These are phyloP conservation scores for Symmetrospora coprosmae DNA, from an alignment of 768 basidiomycete genomes.

Conservation along the genomic window DNA sequence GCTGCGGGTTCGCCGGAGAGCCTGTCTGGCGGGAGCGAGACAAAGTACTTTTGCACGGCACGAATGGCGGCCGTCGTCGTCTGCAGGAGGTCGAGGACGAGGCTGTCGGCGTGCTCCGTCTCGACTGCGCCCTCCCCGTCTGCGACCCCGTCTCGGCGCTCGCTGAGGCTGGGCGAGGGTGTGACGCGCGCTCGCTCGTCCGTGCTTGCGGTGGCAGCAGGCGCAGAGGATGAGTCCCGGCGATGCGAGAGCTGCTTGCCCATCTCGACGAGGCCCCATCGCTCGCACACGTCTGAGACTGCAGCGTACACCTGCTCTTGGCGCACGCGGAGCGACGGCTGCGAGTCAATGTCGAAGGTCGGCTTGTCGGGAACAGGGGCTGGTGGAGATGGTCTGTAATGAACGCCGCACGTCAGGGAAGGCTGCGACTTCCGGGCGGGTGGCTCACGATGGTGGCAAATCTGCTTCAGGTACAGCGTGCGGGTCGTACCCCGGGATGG, in stretches of 20 bases:
- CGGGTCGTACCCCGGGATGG: not conserved
- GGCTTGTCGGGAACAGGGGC: not conserved
- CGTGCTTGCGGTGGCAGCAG: not conserved
- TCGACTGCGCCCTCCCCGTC: no score
- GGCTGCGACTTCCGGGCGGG: no score
- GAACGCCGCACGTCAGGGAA: no score
- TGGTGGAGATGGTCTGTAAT: not conserved
- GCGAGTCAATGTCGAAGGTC: not conserved
- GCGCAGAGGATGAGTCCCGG: not conserved
- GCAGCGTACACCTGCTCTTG: not conserved
- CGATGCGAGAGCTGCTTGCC: not conserved
- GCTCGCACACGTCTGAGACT: conserved; percentile 6
- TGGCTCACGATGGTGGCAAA: conserved; percentile 1
- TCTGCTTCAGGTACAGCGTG: not conserved
- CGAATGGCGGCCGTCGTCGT: conserved; percentile 67
- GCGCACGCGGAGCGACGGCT: not conserved
- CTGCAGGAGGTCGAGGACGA: conserved; percentile 56
- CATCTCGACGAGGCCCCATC: conserved; percentile 8
- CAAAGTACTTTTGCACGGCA: conserved; percentile 65
- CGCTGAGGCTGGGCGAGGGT: not conserved
- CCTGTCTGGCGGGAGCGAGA: conserved; percentile 59
- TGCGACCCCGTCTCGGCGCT: no score
- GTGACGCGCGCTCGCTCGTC: no score
- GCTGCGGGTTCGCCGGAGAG: not conserved
- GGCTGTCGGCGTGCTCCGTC: conserved; percentile 10